These are phyloP conservation scores for Trichosporon sp. DNA, from an alignment of 1,284 basidiomycete genomes.

Conservation along the genomic window DNA sequence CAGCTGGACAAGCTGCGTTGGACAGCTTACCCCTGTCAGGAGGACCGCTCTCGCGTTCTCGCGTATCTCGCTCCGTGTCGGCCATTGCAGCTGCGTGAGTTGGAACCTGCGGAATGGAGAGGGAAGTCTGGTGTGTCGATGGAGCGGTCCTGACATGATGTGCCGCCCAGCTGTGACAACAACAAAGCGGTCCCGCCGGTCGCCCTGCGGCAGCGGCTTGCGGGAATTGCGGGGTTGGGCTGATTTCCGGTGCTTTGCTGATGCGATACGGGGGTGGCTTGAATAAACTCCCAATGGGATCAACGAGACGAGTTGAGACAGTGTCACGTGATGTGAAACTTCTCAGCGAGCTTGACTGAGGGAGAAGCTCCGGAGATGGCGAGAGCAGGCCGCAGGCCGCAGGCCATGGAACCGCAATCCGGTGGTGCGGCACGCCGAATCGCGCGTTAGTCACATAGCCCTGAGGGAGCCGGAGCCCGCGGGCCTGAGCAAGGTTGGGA, in stretches of 20 bases:
- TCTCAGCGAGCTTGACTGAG: too few species aligned
- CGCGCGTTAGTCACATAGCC: not conserved
- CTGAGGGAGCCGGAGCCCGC: not conserved
- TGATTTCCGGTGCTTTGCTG: not conserved
- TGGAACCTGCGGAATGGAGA: not conserved
- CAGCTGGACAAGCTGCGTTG: not conserved
- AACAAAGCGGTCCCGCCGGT: slow-evolving; percentile 1
- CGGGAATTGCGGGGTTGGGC: not conserved
- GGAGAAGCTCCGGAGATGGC: not conserved
- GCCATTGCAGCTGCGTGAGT: not conserved
- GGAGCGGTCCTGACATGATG: not conserved
- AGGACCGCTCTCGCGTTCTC: slow-evolving; percentile 20
- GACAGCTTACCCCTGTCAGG: slow-evolving; percentile 22
- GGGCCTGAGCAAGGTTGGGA: not conserved
- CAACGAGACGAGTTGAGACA: not conserved
- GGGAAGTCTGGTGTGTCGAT: not conserved
- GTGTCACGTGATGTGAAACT: not conserved
- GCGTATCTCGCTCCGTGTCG: slow-evolving; percentile 14
- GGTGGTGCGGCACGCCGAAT: not conserved
- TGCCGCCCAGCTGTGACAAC: slow-evolving; percentile 1
- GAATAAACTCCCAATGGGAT: not conserved
- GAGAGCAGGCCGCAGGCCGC: not conserved
- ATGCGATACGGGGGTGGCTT: not conserved
- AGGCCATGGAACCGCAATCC: not conserved
- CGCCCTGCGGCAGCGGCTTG: not conserved